These are phyloP conservation scores for Diaporthe destruens DNA, from an alignment of 2,329 filamentous ascomycete species.

Conservation along the genomic window DNA sequence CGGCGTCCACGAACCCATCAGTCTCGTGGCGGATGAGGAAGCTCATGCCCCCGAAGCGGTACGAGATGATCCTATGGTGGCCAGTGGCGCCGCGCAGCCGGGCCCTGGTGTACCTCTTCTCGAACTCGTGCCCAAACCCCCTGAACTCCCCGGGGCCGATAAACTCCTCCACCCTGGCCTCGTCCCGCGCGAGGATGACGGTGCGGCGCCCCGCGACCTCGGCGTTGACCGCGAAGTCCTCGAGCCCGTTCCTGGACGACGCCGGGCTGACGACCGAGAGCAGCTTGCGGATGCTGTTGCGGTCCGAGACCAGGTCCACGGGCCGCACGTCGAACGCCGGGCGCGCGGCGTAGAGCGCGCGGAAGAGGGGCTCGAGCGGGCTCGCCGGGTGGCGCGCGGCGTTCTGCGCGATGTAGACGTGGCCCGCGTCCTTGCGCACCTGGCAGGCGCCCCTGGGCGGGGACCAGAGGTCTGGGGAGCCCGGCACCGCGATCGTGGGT, in stretches of 20 bases:
- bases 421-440: constrained; percentile 54
- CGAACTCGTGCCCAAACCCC: constrained; percentile 60
- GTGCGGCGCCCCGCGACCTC: constrained; percentile 55
- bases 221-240: constrained; percentile 57
- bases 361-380: constrained; percentile 62
- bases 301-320: constrained; percentile 59
- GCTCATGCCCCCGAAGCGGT: constrained; percentile 56
- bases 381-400: constrained; percentile 56
- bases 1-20: constrained; percentile 54
- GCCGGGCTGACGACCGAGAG: constrained; percentile 56
- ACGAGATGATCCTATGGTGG: constrained; percentile 61
- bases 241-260: constrained; percentile 33
- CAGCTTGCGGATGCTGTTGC: constrained; percentile 63
- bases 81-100: constrained; percentile 53
- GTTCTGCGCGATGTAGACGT: constrained; percentile 60
- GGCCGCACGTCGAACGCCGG: constrained; percentile 55
- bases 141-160: constrained; percentile 52
- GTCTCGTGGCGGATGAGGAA: constrained; percentile 59
- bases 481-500: constrained; percentile 61
- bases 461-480: constrained; percentile 55
- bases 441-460: constrained; percentile 45
- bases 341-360: constrained; percentile 54
- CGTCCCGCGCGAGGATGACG: constrained; percentile 53
- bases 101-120: constrained; percentile 56
- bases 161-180: constrained; percentile 47